Conservation (phyloP, 305 asterid genomes). For the Rubia balearica region DNA sequence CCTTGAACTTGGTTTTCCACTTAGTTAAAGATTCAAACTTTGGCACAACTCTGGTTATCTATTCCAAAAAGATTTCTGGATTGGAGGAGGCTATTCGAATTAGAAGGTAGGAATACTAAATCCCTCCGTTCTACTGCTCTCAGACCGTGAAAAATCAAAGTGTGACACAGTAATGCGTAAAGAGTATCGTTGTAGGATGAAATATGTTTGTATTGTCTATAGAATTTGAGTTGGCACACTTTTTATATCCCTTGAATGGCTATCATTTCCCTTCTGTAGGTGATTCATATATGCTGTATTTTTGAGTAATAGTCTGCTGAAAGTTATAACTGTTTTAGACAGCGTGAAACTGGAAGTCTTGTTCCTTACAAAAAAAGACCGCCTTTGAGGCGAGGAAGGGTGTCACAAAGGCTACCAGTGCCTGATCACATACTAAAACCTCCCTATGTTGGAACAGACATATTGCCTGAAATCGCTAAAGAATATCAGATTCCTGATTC, state of each 20-base stretch:
- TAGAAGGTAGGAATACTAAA: conserved; percentile 39
- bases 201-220: neutral
- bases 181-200: no score
- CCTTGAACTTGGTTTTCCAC: conserved; percentile 22
- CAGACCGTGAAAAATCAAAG: no score
- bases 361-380: conserved; percentile 44
- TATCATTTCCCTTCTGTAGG: neutral
- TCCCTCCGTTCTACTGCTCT: neutral
- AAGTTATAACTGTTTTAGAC: conserved; percentile 36
- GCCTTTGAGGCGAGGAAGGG: conserved; percentile 85
- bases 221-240: neutral
- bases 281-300: no score
- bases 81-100: conserved; percentile 84
- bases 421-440: conserved; percentile 84
- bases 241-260: neutral
- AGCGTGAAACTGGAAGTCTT: conserved; percentile 62
- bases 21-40: conserved; percentile 32
- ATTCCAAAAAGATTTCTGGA: conserved; percentile 67
- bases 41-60: conserved; percentile 38
- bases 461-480: conserved; percentile 65
- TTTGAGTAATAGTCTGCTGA: conserved; percentile 8
- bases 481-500: conserved; percentile 71
- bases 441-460: conserved; percentile 58
- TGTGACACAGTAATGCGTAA: no score
- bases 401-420: conserved; percentile 70